Conservation (phyloP, 345 rosid genomes). For the Lenwebbia sp. region DNA sequence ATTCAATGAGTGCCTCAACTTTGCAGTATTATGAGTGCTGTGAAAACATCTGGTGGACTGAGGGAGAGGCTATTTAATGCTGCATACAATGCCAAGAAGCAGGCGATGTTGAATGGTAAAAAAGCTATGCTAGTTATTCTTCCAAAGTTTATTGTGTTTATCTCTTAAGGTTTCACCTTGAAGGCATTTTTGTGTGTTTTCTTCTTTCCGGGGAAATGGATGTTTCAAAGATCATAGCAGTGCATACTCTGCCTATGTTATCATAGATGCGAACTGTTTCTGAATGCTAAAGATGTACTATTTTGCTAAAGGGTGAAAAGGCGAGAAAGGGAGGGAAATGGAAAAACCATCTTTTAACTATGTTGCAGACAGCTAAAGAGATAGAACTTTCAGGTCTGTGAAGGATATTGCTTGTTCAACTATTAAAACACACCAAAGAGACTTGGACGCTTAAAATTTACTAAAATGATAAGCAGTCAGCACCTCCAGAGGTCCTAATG, state of each 20-base stretch:
- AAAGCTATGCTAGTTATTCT: neutral
- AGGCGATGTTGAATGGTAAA: constrained; percentile 78
- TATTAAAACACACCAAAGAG: neutral
- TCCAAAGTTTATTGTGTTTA: neutral
- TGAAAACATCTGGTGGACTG: constrained; percentile 69
- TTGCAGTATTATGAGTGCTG: constrained; percentile 72
- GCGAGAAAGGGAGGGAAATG: neutral
- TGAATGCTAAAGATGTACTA: neutral
- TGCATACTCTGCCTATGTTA: no score
- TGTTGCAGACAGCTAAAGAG: neutral
- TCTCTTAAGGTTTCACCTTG: neutral
- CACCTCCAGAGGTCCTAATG: neutral
- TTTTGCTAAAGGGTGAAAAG: neutral
- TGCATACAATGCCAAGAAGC: constrained; percentile 95
- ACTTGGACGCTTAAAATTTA: neutral
- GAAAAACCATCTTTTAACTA: neutral
- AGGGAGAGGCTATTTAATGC: constrained; percentile 82
- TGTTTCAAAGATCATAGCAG: no score
- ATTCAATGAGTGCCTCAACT: constrained; percentile 7
- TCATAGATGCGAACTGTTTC: neutral
- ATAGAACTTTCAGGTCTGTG: neutral
- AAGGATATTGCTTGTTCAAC: neutral
- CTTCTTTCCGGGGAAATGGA: no score
- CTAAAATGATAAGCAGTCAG: neutral
- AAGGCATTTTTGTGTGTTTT: neutral